Conservation (phyloP, 768 basidiomycete genomes). For the Scleroderma citrinum region DNA sequence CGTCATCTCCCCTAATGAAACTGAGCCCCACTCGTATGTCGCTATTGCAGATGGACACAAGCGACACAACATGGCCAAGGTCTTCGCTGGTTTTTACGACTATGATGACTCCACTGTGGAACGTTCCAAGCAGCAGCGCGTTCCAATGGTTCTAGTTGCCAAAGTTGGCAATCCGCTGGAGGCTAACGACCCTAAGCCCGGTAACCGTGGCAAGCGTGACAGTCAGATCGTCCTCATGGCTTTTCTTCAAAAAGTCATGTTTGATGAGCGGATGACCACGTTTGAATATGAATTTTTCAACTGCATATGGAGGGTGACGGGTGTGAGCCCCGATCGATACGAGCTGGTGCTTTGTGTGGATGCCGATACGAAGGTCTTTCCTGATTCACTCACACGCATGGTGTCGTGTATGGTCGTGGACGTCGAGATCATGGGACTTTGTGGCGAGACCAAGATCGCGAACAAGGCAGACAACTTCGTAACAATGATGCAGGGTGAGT, state of each 20-base stretch:
- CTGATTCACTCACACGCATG: constrained; percentile 95
- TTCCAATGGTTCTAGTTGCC: constrained; percentile 92
- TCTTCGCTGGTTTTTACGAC: constrained; percentile 94
- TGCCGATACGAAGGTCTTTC: constrained; percentile 98
- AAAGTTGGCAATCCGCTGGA: constrained; percentile 94
- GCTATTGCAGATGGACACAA: constrained; percentile 99
- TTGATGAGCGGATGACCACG: constrained; percentile 99
- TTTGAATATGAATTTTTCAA: constrained; percentile 99
- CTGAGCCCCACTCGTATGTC: constrained; percentile 93
- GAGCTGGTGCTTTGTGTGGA: constrained; percentile 95
- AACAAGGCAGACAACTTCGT: constrained; percentile 99
- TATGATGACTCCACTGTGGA: constrained; percentile 92
- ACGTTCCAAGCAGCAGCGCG: constrained; percentile 89
- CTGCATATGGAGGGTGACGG: constrained; percentile 91
- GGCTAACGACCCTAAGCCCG: constrained; percentile 84
- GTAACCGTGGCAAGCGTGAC: constrained; percentile 98
- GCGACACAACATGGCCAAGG: constrained; percentile 98
- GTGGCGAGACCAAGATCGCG: constrained; percentile 99
- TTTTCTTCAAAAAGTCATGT: constrained; percentile 99
- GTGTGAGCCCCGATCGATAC: constrained; percentile 92
- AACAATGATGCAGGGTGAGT: constrained; percentile 98
- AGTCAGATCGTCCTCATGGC: constrained; percentile 96
- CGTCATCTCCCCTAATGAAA: constrained; percentile 70
- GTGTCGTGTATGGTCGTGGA: constrained; percentile 95
- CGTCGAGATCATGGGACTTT: constrained; percentile 97